Conservation (phyloP, 2,329 filamentous ascomycete genomes). For the Ophiostoma triangulosporum region DNA sequence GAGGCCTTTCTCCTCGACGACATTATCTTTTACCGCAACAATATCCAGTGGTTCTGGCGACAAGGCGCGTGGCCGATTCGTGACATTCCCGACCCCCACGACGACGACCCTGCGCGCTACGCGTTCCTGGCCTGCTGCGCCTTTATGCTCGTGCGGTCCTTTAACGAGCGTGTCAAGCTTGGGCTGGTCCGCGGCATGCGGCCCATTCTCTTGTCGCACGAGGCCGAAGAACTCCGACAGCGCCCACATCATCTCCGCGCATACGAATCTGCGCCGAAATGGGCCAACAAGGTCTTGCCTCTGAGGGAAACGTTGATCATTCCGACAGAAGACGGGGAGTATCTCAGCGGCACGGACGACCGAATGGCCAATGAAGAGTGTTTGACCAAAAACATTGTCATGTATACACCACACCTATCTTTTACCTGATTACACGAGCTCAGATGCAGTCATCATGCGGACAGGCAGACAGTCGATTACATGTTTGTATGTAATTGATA, state of each 20-base stretch:
- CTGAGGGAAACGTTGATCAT: conserved; percentile 1
- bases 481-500: too few relatives aligned
- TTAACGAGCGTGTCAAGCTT: conserved; percentile 5
- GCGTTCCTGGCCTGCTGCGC: conserved; percentile 7
- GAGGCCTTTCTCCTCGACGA: conserved; percentile 5
- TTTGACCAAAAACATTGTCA: conserved; percentile 5
- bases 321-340: conserved; percentile 3
- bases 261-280: not conserved
- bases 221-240: conserved; percentile 3
- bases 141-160: conserved; percentile 4
- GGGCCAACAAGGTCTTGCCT: not conserved
- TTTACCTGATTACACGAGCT: too few relatives aligned
- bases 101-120: conserved; percentile 6
- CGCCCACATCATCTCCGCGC: conserved; percentile 3
- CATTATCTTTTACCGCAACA: conserved; percentile 1
- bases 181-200: conserved; percentile 2
- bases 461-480: too few relatives aligned
- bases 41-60: conserved; percentile 6
- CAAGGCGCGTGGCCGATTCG: conserved; percentile 1
- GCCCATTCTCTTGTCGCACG: conserved; percentile 2
- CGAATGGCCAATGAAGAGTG: not conserved
- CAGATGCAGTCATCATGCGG: too few relatives aligned
- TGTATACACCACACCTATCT: conserved; percentile 7
- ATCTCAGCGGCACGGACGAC: conserved; percentile 3
- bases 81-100: conserved; percentile 6